phyloP scores from a whole-genome alignment of 148 eudicot species.

The Chenopodium quinoa region DNA sequence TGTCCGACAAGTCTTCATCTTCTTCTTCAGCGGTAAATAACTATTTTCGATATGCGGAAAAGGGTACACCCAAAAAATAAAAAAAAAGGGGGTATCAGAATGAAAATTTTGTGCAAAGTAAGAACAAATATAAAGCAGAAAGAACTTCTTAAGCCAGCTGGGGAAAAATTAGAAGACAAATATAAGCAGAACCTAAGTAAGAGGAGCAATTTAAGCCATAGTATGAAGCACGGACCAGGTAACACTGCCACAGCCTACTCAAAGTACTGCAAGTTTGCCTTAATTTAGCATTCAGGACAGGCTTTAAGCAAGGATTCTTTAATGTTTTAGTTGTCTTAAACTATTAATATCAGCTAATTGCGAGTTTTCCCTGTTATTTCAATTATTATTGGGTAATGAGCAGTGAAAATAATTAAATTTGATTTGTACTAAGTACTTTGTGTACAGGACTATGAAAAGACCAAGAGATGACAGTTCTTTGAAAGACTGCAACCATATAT shows the following conservation, averaged over 20 bases:
- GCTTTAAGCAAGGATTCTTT: neutral
- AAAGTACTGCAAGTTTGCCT: neutral
- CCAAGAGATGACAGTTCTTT: neutral
- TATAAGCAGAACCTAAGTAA: neutral
- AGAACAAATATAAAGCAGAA: neutral
- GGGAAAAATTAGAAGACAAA: neutral
- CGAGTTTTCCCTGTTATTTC: neutral
- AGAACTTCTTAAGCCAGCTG: neutral
- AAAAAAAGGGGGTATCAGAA: neutral
- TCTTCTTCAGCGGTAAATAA: conserved; percentile 73
- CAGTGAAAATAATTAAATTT: neutral
- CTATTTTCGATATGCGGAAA: conserved; percentile 28
- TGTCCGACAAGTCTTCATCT: conserved; percentile 82
- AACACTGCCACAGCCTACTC: neutral
- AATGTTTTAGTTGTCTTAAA: neutral
- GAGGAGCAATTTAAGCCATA: neutral
- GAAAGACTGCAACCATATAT: neutral
- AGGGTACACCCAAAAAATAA: neutral
- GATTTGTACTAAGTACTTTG: neutral
- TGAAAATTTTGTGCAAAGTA: neutral
- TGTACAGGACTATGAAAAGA: neutral
- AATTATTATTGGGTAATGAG: neutral
- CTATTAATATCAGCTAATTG: neutral
- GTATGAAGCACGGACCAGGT: neutral
- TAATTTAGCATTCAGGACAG: neutral